A percentile compares a stretch with the other conserved stretches of the same genome.
Evolutionary conservation across 768 basidiomycete species (phyloP).

Genomic region (Termitomyces sp.): DNA sequence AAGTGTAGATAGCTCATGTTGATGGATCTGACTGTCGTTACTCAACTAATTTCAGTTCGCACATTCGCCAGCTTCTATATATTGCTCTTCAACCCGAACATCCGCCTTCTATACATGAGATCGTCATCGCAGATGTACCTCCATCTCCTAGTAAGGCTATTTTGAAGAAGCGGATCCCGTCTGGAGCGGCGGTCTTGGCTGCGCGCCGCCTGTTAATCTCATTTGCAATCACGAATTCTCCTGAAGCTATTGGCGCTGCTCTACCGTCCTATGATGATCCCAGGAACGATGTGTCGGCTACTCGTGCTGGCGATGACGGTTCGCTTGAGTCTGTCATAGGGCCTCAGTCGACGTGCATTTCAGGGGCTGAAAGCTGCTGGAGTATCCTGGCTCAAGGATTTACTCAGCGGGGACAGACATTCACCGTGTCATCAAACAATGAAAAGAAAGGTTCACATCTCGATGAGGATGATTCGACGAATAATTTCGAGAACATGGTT

Average conservation of each 20-base stretch:
- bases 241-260: slow-evolving; percentile 46
- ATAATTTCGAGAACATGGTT: slow-evolving; percentile 20
- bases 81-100: slow-evolving; percentile 59
- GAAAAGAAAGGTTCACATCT: slow-evolving; percentile 26
- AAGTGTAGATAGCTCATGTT: slow-evolving; percentile 20
- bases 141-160: slow-evolving; percentile 48
- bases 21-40: neutral
- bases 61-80: slow-evolving; percentile 64
- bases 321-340: slow-evolving; percentile 55
- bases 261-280: slow-evolving; percentile 44
- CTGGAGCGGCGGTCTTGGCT: slow-evolving; percentile 40
- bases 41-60: slow-evolving; percentile 35
- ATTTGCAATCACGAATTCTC: slow-evolving; percentile 51
- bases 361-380: slow-evolving; percentile 55
- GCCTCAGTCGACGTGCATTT: slow-evolving; percentile 48
- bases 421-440: slow-evolving; percentile 27
- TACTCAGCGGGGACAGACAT: slow-evolving; percentile 29
- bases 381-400: slow-evolving; percentile 52
- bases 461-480: slow-evolving; percentile 19
- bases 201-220: slow-evolving; percentile 52
- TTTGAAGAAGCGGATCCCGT: slow-evolving; percentile 33
- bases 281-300: slow-evolving; percentile 12
- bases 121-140: slow-evolving; percentile 18
- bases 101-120: slow-evolving; percentile 21
- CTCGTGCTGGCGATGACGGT: slow-evolving; percentile 20